These are phyloP conservation scores for Daldinia bambusicola DNA, from an alignment of 495 filamentous ascomycete species.

Conservation along the genomic window DNA sequence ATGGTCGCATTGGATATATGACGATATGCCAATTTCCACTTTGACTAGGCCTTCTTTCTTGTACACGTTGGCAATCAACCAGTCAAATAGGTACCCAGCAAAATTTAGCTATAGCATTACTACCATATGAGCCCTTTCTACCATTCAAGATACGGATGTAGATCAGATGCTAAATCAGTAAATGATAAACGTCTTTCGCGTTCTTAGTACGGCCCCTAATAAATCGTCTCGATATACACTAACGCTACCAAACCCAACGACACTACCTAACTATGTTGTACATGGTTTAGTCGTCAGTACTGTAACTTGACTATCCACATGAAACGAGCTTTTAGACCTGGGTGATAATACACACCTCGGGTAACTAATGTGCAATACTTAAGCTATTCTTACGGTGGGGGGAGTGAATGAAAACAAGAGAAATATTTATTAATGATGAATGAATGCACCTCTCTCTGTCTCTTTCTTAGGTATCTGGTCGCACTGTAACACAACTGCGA, in stretches of 20 bases:
- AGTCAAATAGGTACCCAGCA: background rate
- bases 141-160: background rate
- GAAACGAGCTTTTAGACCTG: constrained; percentile 20
- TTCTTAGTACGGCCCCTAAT: background rate
- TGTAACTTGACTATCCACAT: constrained; percentile 17
- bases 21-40: background rate
- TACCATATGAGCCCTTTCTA: background rate
- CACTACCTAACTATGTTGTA: background rate
- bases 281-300: constrained; percentile 5
- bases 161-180: background rate
- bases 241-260: background rate
- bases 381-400: constrained; percentile 29
- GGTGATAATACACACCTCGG: no score
- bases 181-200: background rate
- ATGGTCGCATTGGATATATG: background rate
- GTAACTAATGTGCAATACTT: no score
- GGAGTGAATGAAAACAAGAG: background rate
- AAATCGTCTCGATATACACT: background rate
- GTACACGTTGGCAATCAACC: background rate
- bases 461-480: no score
- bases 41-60: background rate
- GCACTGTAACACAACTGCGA: constrained; percentile 22
- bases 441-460: background rate
- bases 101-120: background rate
- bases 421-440: background rate